A percentile compares a stretch with the other conserved stretches of the same genome.
These are phyloP conservation scores for Cystobasidium sp. DNA, from an alignment of 1,284 basidiomycete species.

Conservation along the genomic window DNA sequence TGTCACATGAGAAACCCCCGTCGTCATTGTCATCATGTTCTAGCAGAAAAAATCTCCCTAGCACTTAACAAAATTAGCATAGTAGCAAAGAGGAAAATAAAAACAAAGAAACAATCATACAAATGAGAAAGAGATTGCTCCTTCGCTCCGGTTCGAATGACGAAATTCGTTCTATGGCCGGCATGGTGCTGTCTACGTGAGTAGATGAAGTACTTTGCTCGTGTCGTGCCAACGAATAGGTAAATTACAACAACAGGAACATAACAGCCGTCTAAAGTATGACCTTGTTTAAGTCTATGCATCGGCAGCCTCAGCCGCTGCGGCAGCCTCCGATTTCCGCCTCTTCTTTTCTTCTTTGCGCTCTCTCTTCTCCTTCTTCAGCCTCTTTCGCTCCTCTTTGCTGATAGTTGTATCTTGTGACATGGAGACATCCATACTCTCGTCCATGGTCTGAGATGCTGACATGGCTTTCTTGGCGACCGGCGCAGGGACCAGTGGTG, in stretches of 20 bases:
- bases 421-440: slow-evolving; percentile 6
- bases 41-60: no score
- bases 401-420: slow-evolving; percentile 5
- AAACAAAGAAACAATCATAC: no score
- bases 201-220: no score
- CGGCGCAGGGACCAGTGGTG: not conserved
- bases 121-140: no score
- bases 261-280: not conserved
- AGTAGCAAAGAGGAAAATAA: no score
- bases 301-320: not conserved
- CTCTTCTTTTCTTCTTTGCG: slow-evolving; percentile 28
- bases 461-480: not conserved
- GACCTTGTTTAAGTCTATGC: not conserved
- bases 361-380: slow-evolving; percentile 33
- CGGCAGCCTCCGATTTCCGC: slow-evolving; percentile 33
- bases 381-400: slow-evolving; percentile 14
- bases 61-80: no score
- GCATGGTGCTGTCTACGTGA: no score
- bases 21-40: no score
- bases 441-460: not conserved
- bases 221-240: no score
- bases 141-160: no score
- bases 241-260: slow-evolving; percentile 11
- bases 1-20: no score
- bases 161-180: no score